Percentiles rank a stretch among this genome's conserved stretches.
phyloP scores from a whole-genome alignment of 371 early-diverging fungal species.

The Mucor saturninus region DNA sequence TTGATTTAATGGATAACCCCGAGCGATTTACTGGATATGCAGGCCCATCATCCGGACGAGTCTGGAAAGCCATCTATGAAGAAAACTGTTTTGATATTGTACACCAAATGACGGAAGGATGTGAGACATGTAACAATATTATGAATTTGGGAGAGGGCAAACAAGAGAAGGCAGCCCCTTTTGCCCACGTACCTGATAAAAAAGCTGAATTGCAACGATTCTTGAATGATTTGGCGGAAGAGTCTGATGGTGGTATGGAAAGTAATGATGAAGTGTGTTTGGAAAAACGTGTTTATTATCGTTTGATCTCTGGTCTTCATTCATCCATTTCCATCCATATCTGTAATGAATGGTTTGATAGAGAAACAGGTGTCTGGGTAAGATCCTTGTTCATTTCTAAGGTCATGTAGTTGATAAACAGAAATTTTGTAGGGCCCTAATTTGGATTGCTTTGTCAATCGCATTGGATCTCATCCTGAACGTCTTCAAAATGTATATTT shows the following conservation, averaged over 20 bases:
- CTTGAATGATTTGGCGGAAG: conserved; percentile 58
- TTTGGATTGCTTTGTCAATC: conserved; percentile 85
- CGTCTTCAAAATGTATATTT: conserved; percentile 95
- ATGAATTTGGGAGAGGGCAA: conserved; percentile 26
- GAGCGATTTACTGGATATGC: conserved; percentile 97
- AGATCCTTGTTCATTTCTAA: conserved; percentile 6
- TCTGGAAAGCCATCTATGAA: conserved; percentile 95
- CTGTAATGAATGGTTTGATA: conserved; percentile 89
- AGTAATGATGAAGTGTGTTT: conserved; percentile 67
- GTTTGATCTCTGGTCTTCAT: conserved; percentile 93
- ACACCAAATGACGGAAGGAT: conserved; percentile 63
- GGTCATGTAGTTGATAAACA: background rate
- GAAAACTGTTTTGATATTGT: conserved; percentile 93
- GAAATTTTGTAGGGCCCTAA: conserved; percentile 64
- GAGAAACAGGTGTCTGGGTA: conserved; percentile 88
- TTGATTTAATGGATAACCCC: conserved; percentile 90
- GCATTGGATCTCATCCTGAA: conserved; percentile 89
- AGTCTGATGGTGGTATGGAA: conserved; percentile 35
- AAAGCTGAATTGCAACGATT: conserved; percentile 43
- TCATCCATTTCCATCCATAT: conserved; percentile 98
- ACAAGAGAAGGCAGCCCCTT: conserved; percentile 37
- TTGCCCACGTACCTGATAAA: conserved; percentile 39
- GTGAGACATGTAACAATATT: conserved; percentile 48
- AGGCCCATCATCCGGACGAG: conserved; percentile 83
- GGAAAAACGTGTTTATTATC: conserved; percentile 94